Base-by-base conservation (phyloP, 768 basidiomycete species). In the Tylopilus intermedius region DNA sequence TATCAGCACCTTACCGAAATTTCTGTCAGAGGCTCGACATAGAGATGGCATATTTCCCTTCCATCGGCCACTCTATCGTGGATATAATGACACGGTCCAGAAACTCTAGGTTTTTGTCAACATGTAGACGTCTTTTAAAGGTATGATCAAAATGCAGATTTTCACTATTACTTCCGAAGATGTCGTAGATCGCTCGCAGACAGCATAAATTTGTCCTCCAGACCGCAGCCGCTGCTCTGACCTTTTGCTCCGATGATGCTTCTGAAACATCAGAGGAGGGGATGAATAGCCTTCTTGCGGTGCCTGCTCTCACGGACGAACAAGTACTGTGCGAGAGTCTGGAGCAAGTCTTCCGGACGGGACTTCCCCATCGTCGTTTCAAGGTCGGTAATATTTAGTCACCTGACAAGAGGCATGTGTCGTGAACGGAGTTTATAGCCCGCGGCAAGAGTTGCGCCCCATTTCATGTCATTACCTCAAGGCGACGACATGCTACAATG, bases 1-100 rank as follows among this genome's bases (percentile, higher is more conserved):
- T 48, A 44, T 53, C 45, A 38, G 26, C 46, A 42, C 26, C 40
- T 50, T 21, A 49, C 38, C 32, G 15, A 45, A 15, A 33, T n/a
- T 29, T 51, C 40, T 27, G 33, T 45, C 61, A 88, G 85, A 80
- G 79, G 72, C 72, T 86, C 32, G 78, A 80, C 50, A 51, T 70
- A 10, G 88, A 90, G 67, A 62, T 64, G 24, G 51, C 65, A 4
- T 75, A 75, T 50, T 79, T 82, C 56, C 65, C 69, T 7, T 72
- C 76, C 8, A 75, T 88, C 38, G 71, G 75, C 33, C 66, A 62
- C 3, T 81, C 83, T 4, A 68, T 88, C 37, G 59, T 68, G 29
- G 69, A 71, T 26, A 79, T 89, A 33, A 72, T 79, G 38, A 58
- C 64, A 44, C 78, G 84, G 22, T 86, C 87, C 3, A 65, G 69